These are phyloP conservation scores for Arthromyces matolae DNA, from an alignment of 768 basidiomycete genomes.

Conservation along the genomic window DNA sequence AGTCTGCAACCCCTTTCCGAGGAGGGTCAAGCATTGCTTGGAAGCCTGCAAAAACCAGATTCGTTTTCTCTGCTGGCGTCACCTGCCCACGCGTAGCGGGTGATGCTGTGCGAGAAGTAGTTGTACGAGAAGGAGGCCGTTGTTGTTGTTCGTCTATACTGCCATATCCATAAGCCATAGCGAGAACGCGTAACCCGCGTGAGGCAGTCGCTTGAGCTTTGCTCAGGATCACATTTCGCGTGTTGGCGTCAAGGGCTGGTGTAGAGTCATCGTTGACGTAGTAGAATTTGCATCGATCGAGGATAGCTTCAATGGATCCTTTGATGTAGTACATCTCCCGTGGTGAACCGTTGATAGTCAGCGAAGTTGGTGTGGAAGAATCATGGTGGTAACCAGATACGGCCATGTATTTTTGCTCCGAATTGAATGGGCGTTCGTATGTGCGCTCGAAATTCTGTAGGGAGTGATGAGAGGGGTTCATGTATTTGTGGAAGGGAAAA, in stretches of 20 bases:
- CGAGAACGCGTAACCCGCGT: slow-evolving; percentile 81
- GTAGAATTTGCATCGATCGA: slow-evolving; percentile 85
- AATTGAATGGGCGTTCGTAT: slow-evolving; percentile 88
- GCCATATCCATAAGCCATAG: slow-evolving; percentile 86
- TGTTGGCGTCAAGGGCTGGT: slow-evolving; percentile 68
- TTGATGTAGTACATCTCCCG: slow-evolving; percentile 88
- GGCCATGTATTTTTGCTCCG: slow-evolving; percentile 92
- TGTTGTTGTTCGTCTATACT: slow-evolving; percentile 46
- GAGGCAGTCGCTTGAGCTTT: slow-evolving; percentile 72
- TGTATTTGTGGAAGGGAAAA: background rate
- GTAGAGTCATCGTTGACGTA: slow-evolving; percentile 89
- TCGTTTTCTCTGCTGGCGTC: slow-evolving; percentile 43
- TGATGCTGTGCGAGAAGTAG: slow-evolving; percentile 25
- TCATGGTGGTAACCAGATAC: slow-evolving; percentile 70
- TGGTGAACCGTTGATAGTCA: slow-evolving; percentile 29
- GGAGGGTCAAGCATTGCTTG: slow-evolving; percentile 96
- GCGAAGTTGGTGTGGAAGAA: slow-evolving; percentile 15
- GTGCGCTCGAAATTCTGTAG: slow-evolving; percentile 61
- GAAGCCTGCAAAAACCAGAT: slow-evolving; percentile 87
- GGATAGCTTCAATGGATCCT: slow-evolving; percentile 85
- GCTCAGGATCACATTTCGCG: slow-evolving; percentile 60
- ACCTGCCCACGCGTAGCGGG: slow-evolving; percentile 18
- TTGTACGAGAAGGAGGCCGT: slow-evolving; percentile 23
- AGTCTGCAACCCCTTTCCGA: slow-evolving; percentile 87
- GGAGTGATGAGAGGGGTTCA: background rate